Evolutionary conservation across 148 eudicot genomes (phyloP).

Genomic region (Pharnaceum exiguum): DNA sequence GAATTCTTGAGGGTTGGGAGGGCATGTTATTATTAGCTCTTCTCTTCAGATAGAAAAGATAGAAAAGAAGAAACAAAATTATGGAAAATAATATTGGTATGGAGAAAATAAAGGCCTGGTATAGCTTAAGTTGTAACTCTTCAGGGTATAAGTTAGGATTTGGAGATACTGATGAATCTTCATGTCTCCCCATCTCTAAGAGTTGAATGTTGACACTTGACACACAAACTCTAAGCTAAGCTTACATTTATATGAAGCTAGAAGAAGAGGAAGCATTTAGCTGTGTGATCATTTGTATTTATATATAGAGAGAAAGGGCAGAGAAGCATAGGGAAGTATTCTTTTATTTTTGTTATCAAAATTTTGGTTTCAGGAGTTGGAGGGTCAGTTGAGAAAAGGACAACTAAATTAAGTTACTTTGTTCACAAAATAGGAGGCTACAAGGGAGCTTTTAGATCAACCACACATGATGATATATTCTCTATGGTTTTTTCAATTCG

Average conservation of each 20-base stretch:
- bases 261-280: neutral
- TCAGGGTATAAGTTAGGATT: constrained; percentile 58
- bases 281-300: neutral
- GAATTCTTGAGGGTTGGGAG: constrained; percentile 21
- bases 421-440: constrained; percentile 14
- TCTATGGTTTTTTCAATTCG: constrained; percentile 5
- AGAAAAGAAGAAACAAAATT: constrained; percentile 72
- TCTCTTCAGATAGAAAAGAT: constrained; percentile 79
- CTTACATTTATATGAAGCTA: neutral
- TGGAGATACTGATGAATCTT: constrained; percentile 13
- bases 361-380: neutral
- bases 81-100: constrained; percentile 79
- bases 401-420: constrained; percentile 8
- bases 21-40: constrained; percentile 29
- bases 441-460: constrained; percentile 19
- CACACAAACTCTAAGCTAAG: neutral
- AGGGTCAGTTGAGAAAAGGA: constrained; percentile 22
- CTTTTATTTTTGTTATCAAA: neutral
- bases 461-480: constrained; percentile 22
- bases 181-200: constrained; percentile 23
- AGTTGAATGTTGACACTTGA: neutral
- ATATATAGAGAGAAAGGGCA: neutral
- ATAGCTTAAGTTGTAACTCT: constrained; percentile 63
- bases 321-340: neutral
- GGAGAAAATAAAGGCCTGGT: constrained; percentile 78